Evolutionary conservation across 345 rosid species (phyloP).

Genomic region (Barbarea vulgaris): DNA sequence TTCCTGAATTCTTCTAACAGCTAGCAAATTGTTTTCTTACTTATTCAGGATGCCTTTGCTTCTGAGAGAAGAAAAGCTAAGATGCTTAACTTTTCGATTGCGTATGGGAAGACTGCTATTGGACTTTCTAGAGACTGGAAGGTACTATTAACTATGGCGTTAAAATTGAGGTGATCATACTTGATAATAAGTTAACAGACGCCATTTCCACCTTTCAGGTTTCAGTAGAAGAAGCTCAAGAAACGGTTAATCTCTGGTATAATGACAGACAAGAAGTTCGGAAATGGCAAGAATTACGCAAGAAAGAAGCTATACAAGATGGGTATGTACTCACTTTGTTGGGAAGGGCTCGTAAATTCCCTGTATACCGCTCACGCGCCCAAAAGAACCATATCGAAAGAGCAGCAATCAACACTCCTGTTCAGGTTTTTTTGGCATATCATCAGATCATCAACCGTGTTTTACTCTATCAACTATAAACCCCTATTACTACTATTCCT

Average conservation of each 20-base stretch:
- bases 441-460: constrained; percentile 8
- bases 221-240: constrained; percentile 73
- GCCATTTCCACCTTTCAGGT: constrained; percentile 51
- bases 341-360: constrained; percentile 87
- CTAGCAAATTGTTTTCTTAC: constrained; percentile 2
- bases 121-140: constrained; percentile 97
- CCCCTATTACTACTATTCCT: not conserved
- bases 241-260: constrained; percentile 87
- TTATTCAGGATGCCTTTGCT: constrained; percentile 68
- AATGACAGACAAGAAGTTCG: constrained; percentile 84
- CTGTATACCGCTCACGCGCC: constrained; percentile 47
- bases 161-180: constrained; percentile 10
- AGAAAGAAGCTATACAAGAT: constrained; percentile 58
- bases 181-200: constrained; percentile 21
- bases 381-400: constrained; percentile 70
- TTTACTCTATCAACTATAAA: constrained; percentile 1
- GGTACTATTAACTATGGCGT: constrained; percentile 47
- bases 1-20: constrained; percentile 17
- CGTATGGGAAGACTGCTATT: constrained; percentile 87
- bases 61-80: constrained; percentile 90
- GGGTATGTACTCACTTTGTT: constrained; percentile 73
- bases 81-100: constrained; percentile 98
- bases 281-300: constrained; percentile 76
- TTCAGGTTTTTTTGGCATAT: constrained; percentile 58
- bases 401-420: constrained; percentile 97